Conservation (phyloP, 2,329 filamentous ascomycete species). For the Colletotrichum sp. region DNA sequence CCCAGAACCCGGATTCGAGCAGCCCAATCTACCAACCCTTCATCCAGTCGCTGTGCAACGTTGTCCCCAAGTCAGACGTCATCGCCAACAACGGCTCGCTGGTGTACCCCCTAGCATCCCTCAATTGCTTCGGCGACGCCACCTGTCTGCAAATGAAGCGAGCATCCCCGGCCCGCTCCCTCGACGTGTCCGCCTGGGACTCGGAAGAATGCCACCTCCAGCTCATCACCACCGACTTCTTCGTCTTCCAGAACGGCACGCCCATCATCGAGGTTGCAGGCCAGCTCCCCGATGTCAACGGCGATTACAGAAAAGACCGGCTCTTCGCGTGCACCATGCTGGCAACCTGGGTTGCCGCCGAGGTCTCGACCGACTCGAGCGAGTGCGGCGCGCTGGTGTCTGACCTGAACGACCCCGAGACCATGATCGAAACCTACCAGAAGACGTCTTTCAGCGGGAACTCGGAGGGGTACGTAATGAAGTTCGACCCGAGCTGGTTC, state of each 20-base stretch:
- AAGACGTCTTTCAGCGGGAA: background rate
- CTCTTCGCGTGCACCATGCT: background rate
- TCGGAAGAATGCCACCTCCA: background rate
- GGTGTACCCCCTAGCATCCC: background rate
- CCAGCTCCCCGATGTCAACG: background rate
- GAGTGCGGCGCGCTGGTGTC: background rate
- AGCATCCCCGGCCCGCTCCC: background rate
- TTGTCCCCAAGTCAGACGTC: background rate
- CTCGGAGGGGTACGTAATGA: background rate
- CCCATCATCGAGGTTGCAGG: background rate
- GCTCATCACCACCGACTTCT: background rate
- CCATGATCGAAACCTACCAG: background rate
- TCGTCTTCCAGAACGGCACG: background rate
- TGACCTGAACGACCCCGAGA: background rate
- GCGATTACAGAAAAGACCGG: background rate
- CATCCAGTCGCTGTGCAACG: background rate
- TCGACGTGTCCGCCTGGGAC: background rate
- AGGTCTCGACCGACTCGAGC: background rate
- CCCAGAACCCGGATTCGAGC: background rate
- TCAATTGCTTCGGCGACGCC: background rate
- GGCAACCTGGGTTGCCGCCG: background rate
- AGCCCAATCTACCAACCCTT: background rate
- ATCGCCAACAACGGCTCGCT: background rate
- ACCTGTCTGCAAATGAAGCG: background rate
- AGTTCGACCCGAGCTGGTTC: background rate